Conservation (phyloP, 1,284 basidiomycete species). For the Pseudozyma tsukubaensis region DNA sequence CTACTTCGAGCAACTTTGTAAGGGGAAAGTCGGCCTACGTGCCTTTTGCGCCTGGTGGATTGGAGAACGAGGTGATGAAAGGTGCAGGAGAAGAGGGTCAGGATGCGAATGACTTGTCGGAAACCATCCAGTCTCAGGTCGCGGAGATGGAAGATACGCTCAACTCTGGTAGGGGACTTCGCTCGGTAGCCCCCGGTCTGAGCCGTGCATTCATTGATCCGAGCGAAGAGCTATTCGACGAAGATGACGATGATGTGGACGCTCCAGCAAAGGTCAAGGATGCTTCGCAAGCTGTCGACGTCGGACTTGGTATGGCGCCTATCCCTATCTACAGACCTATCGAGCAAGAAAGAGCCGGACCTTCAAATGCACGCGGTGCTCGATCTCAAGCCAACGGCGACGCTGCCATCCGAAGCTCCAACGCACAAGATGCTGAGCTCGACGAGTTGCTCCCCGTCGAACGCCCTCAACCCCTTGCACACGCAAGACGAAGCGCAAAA, state of each 20-base stretch:
- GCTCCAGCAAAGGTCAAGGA: constrained; percentile 40
- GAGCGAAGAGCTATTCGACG: constrained; percentile 70
- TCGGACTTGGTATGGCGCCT: constrained; percentile 39
- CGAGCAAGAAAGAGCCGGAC: constrained; percentile 24
- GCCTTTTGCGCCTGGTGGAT: constrained; percentile 71
- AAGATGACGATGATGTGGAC: constrained; percentile 49
- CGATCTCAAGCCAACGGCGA: constrained; percentile 25
- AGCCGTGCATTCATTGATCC: constrained; percentile 39
- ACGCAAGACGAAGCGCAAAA: constrained; percentile 29
- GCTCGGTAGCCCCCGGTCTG: constrained; percentile 41
- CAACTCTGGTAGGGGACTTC: constrained; percentile 37
- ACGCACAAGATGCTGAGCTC: constrained; percentile 55
- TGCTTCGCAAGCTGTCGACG: constrained; percentile 25
- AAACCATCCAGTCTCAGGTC: constrained; percentile 31
- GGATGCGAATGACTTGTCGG: constrained; percentile 17
- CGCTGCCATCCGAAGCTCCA: constrained; percentile 1
- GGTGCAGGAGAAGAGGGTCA: constrained; percentile 20
- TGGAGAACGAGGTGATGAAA: constrained; percentile 53
- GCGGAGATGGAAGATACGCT: constrained; percentile 49
- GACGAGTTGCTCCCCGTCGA: constrained; percentile 66
- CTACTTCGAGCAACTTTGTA: constrained; percentile 80
- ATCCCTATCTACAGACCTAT: constrained; percentile 48
- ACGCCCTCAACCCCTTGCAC: constrained; percentile 46
- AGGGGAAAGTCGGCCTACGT: constrained; percentile 91
- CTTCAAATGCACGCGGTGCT: constrained; percentile 10